Base-by-base conservation (phyloP, 257 asterid species). In the Solanum lycopersicoides region DNA sequence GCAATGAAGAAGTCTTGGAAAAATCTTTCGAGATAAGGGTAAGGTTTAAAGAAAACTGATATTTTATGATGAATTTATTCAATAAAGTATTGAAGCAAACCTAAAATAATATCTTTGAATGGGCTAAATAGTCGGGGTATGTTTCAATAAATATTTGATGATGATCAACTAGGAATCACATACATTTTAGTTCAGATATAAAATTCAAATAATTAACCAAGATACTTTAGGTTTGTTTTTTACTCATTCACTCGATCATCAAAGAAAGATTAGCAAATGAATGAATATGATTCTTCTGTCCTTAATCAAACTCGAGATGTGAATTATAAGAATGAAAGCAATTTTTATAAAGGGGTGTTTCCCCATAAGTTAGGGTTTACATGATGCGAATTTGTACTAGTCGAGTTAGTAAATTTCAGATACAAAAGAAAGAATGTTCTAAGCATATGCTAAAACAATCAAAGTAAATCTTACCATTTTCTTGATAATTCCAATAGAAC, bases 141-240 rank as follows among this genome's bases (percentile, higher is more conserved):
- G 59, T 50, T 50, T 15, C 0, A 15, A 50, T 50, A 50, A 50
- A 50, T 14, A 15, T 15, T 14, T 50, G 59, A 8, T 5, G 59
- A 50, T 1, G 0, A 3, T 47, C 9, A 50, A 50, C 21, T 50
- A 50, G 59, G 3, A 53, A 53, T 50, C 0, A 0, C 60, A 50
- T 0, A 16, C 60, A 14, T 14, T 14, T 47, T 5, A 53, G 10
- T 50, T 0, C 8, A 15, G 21, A 50, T 15, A 50, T 50, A 50
- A 50, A 50, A 15, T 50, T 50, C 60, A 50, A 50, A 50, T 50
- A 15, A 50, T 50, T 15, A 53, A 53, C 10, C 63, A 53, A 1
- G 16, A 53, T 53, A 53, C 2, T 53, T 6, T 53, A 16, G 10
- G 23, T 53, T 16, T 53, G 23, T 53, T 53, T 53, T 47, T 53